Evolutionary conservation across 768 basidiomycete genomes (phyloP), one percentile per base, ranked within the genome.

Genomic region (Cystobasidium tubakii): DNA sequence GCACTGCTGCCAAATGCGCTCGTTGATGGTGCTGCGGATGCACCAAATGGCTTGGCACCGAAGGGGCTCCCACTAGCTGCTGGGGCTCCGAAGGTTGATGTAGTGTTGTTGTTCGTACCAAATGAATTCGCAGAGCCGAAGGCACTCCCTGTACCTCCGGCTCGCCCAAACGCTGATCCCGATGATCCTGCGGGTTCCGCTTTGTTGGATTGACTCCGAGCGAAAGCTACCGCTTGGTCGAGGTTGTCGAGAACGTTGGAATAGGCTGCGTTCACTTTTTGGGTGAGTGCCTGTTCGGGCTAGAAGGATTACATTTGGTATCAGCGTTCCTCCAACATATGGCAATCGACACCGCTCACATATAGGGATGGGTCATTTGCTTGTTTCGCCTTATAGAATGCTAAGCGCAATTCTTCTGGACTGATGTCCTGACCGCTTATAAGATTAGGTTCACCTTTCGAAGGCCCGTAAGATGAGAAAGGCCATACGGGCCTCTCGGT

Each of bases 361-460:
- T 63, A 66, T 64, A 36, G 23, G 1, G 53, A 33, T 9, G 69
- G 69, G 27, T 71, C 39, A 36, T 60, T 60, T 6, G 69, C 54
- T 27, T 71, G 50, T 27, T 34, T n/a, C n/a, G 74, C 74, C 21
- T 63, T 15, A 27, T 75, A 75, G 55, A 10, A 75, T 33, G 74
- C 42, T 21, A 1, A 34, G 42, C 74, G 50, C 4, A 75, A 44
- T 50, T 75, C 74, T 50, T 75, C 74, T 17, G 64, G 64, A 44
- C 60, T 50, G 15, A 74, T 23, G 44, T 75, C 74, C 25, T 73
- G 73, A 13, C 74, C 74, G 23, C 17, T 34, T 33, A 75, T 75
- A 1, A 75, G 42, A 33, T 53, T 62, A 1, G 74, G 74, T 36
- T 75, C 72, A 3, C 43, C 7, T 42, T 75, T 75, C 12, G 73